phyloP scores from a whole-genome alignment of 441 rosid species.

The Gossypium davidsonii region DNA sequence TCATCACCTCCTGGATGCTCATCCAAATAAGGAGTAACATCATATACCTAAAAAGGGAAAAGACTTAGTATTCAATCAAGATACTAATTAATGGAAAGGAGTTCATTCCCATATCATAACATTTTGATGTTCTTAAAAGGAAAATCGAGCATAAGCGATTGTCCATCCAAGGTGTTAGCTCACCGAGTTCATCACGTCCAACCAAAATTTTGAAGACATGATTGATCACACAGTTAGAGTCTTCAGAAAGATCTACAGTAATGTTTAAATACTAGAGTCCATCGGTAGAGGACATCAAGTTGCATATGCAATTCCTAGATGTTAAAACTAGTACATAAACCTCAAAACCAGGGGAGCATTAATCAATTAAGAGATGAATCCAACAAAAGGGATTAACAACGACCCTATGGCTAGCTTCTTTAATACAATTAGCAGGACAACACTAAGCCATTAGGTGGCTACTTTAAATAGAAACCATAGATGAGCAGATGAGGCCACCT shows the following conservation, averaged over 20 bases:
- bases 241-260: background rate
- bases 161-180: background rate
- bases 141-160: background rate
- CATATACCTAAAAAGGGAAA: conserved; percentile 53
- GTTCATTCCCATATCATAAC: background rate
- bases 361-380: background rate
- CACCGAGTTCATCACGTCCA: background rate
- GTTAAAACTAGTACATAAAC: background rate
- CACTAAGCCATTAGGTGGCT: background rate
- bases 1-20: conserved; percentile 98
- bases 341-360: background rate
- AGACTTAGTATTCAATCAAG: conserved; percentile 1
- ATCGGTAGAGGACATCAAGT: background rate
- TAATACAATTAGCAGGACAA: background rate
- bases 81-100: background rate
- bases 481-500: background rate
- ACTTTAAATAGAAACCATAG: background rate
- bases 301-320: background rate
- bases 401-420: background rate
- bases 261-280: background rate
- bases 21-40: conserved; percentile 69
- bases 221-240: background rate
- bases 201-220: background rate
- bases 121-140: background rate
- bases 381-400: background rate